Conservation (phyloP, 2,329 filamentous ascomycete species). For the Trichoderma gracile region DNA sequence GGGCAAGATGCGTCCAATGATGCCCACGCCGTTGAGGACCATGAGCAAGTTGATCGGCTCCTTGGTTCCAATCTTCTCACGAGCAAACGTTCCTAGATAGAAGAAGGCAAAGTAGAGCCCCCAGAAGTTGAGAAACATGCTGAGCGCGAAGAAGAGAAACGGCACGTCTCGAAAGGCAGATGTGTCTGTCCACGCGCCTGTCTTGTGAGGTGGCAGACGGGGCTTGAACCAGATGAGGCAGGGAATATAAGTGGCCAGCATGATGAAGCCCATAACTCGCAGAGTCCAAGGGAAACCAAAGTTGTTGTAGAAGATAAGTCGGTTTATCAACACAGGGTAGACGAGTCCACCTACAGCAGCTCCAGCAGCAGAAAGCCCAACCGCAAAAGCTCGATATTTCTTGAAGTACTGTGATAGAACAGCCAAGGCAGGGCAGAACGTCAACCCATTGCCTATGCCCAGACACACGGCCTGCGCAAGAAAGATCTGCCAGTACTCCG, state of each 20-base stretch:
- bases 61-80: not conserved
- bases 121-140: slow-evolving; percentile 9
- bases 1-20: slow-evolving; percentile 32
- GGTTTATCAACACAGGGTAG: not conserved
- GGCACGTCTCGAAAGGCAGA: not conserved
- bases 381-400: not conserved
- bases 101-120: slow-evolving; percentile 6
- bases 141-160: not conserved
- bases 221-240: slow-evolving; percentile 8
- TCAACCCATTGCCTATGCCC: not conserved
- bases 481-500: not conserved
- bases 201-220: not conserved
- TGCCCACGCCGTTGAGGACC: slow-evolving; percentile 49
- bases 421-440: not conserved
- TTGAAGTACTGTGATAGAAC: slow-evolving; percentile 6
- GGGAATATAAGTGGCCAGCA: slow-evolving; percentile 1
- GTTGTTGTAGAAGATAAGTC: not conserved
- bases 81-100: not conserved
- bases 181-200: not conserved
- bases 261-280: not conserved
- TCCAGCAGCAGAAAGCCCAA: not conserved
- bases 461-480: slow-evolving; percentile 1
- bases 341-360: slow-evolving; percentile 1
- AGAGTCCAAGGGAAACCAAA: slow-evolving; percentile 4
- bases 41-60: slow-evolving; percentile 38